phyloP scores from a whole-genome alignment of 225 moss, liverwort and hornwort genomes.

The Takakia lepidozioides region DNA sequence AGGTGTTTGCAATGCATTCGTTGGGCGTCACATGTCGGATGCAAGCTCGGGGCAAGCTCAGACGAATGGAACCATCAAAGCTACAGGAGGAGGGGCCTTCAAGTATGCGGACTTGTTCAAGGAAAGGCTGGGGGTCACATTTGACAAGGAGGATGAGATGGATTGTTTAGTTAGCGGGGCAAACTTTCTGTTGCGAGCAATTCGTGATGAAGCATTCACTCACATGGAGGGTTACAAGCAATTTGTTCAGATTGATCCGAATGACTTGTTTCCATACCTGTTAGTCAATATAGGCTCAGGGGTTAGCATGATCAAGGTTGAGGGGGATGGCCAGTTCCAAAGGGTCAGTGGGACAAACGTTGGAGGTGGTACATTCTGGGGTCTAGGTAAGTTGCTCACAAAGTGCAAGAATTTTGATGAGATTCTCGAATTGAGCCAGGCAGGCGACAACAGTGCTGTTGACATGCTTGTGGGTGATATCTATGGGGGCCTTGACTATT shows the following conservation, averaged over 20 bases:
- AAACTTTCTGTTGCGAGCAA: conserved; percentile 80
- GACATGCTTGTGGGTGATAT: conserved; percentile 99
- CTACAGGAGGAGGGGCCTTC: conserved; percentile 97
- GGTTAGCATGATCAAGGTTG: conserved; percentile 98
- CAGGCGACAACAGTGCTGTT: conserved; percentile 85
- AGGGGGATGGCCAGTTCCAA: conserved; percentile 75
- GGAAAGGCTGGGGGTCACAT: conserved; percentile 86
- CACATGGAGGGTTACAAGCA: conserved; percentile 86
- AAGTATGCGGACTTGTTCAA: conserved; percentile 84
- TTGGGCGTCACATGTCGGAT: not conserved
- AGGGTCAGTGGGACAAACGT: conserved; percentile 95
- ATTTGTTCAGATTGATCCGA: conserved; percentile 75
- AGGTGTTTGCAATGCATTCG: conserved; percentile 25
- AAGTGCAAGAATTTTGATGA: conserved; percentile 98
- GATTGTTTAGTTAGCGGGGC: conserved; percentile 86
- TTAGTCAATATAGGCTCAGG: conserved; percentile 98
- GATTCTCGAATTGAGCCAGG: conserved; percentile 90
- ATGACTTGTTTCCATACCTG: conserved; percentile 83
- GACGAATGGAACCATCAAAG: conserved; percentile 59
- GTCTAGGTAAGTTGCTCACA: conserved; percentile 84
- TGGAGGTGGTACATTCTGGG: conserved; percentile 98
- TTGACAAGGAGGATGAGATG: conserved; percentile 99
- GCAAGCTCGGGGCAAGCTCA: not conserved
- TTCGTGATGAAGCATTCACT: conserved; percentile 92
- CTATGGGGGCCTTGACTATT: conserved; percentile 97